Percentiles rank a stretch among this genome's conserved stretches.
Evolutionary conservation across 768 basidiomycete genomes (phyloP).

Genomic region (Hygrophoropsis aurantiaca): DNA sequence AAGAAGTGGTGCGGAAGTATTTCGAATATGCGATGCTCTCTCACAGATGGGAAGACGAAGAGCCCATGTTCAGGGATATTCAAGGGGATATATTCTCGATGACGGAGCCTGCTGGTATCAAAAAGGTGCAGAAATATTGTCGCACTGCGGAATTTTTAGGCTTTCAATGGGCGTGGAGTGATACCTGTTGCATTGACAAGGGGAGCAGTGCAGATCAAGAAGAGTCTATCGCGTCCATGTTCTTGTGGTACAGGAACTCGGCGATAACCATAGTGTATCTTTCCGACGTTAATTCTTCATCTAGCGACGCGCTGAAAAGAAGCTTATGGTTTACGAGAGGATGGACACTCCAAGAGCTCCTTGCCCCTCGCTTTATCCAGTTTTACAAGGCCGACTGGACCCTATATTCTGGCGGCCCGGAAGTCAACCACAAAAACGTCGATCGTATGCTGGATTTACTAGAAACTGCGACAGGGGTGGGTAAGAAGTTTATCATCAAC

Average conservation of each 20-base stretch:
- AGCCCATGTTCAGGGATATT: too few relatives aligned
- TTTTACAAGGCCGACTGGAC: constrained; percentile 28
- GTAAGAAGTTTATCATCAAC: not conserved
- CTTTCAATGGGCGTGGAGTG: constrained; percentile 27
- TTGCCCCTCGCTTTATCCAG: constrained; percentile 29
- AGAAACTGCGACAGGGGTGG: not conserved
- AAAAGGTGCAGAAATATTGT: constrained; percentile 23
- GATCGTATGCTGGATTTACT: not conserved
- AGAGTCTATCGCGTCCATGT: constrained; percentile 33
- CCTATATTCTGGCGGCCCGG: constrained; percentile 12
- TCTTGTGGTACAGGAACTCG: constrained; percentile 30
- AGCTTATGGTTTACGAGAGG: constrained; percentile 31
- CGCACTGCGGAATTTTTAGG: constrained; percentile 13
- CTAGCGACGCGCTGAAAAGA: constrained; percentile 7
- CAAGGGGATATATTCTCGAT: not conserved
- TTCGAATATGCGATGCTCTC: constrained; percentile 12
- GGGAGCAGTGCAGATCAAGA: constrained; percentile 29
- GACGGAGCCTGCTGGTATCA: constrained; percentile 1
- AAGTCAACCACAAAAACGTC: not conserved
- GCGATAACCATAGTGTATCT: constrained; percentile 29
- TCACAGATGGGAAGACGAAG: constrained; percentile 5
- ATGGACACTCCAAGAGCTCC: constrained; percentile 29
- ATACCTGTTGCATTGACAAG: constrained; percentile 32
- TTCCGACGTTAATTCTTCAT: constrained; percentile 14
- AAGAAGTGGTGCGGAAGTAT: constrained; percentile 10